Conservation (phyloP, 2,329 filamentous ascomycete species). For the Tolypocladium amazonense region DNA sequence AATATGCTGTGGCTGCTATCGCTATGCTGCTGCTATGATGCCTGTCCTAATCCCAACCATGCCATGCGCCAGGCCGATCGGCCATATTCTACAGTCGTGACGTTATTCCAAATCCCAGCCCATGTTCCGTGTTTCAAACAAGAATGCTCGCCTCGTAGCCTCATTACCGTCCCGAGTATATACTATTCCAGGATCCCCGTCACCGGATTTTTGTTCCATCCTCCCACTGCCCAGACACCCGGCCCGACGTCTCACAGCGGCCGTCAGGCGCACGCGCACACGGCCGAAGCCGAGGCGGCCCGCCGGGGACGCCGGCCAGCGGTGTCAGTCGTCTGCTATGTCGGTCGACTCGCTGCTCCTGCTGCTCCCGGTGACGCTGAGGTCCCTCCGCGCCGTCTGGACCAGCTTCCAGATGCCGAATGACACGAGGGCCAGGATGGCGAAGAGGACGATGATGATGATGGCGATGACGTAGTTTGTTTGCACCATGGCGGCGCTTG, state of each 20-base stretch:
- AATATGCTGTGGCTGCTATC: neutral
- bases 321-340: constrained; percentile 13
- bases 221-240: neutral
- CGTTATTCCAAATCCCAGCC: neutral
- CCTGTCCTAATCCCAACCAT: neutral
- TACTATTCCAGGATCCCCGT: neutral
- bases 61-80: neutral
- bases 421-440: constrained; percentile 48
- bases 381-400: constrained; percentile 33
- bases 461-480: constrained; percentile 58
- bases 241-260: too few species aligned
- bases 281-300: too few species aligned
- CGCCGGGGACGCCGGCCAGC: neutral
- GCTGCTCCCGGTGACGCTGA: constrained; percentile 25
- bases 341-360: constrained; percentile 15
- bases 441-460: constrained; percentile 57
- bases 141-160: neutral
- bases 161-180: neutral
- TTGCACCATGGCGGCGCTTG: constrained; percentile 40
- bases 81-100: neutral
- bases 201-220: neutral
- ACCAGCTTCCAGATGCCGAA: constrained; percentile 56
- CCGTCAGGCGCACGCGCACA: too few species aligned
- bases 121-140: neutral
- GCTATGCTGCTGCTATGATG: neutral